These are phyloP conservation scores for Setaria italica DNA, from an alignment of 202 grass and related monocot species.

Conservation along the genomic window DNA sequence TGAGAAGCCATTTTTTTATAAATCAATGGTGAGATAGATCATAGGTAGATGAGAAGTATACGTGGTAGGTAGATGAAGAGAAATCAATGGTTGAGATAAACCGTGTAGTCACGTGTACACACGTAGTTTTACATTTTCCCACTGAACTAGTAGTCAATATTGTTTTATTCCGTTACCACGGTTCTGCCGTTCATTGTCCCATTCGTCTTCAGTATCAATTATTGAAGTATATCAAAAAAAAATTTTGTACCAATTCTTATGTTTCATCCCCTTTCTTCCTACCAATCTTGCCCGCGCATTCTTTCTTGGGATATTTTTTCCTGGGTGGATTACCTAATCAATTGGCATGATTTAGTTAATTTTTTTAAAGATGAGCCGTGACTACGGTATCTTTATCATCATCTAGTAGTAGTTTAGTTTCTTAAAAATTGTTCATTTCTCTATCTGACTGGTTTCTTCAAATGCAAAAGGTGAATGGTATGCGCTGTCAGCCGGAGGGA, in stretches of 20 bases:
- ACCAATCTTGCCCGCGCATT: background rate
- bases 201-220: slow-evolving; percentile 17
- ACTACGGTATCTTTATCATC: slow-evolving; percentile 15
- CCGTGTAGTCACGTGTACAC: too few species aligned
- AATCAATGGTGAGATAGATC: too few species aligned
- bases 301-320: background rate
- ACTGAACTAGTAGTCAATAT: too few species aligned
- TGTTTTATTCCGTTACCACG: background rate
- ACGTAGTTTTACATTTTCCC: background rate
- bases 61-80: too few species aligned
- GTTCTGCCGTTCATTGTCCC: slow-evolving; percentile 32
- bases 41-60: too few species aligned
- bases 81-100: too few species aligned
- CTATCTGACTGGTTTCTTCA: background rate
- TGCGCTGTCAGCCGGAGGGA: slow-evolving; percentile 71
- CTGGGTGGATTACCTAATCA: slow-evolving; percentile 15
- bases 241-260: background rate
- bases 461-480: slow-evolving; percentile 70
- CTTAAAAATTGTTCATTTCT: slow-evolving; percentile 14
- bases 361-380: background rate
- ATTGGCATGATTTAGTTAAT: slow-evolving; percentile 7
- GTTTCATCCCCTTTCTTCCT: slow-evolving; percentile 21
- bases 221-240: background rate
- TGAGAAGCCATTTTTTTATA: too few species aligned
- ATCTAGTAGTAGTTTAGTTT: background rate